These are phyloP conservation scores for Flaveria ramosissima DNA, from an alignment of 129 eudicot species.

Conservation along the genomic window DNA sequence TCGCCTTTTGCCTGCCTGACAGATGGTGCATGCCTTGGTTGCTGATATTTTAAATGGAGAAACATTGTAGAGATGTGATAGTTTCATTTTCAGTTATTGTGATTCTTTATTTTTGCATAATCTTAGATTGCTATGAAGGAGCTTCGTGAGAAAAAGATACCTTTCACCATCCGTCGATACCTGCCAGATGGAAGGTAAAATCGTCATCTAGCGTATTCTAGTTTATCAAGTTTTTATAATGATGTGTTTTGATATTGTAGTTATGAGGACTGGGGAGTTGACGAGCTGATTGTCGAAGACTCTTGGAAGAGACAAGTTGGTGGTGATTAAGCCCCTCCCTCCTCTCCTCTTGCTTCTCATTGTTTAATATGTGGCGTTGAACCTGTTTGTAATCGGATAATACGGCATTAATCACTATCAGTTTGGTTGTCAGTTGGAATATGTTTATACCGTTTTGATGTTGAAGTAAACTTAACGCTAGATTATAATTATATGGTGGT, in stretches of 20 bases:
- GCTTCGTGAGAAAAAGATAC: conserved; percentile 77
- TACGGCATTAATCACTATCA: neutral
- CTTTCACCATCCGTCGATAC: conserved; percentile 85
- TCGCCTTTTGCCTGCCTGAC: neutral
- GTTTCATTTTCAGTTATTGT: neutral
- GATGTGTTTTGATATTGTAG: conserved; percentile 46
- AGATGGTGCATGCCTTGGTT: too few species aligned
- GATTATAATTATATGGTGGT: neutral
- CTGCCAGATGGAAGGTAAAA: conserved; percentile 93
- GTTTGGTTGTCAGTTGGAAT: neutral
- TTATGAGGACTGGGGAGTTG: conserved; percentile 98
- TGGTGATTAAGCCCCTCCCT: conserved; percentile 41
- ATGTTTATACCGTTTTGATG: conserved; percentile 7
- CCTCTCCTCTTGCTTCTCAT: neutral
- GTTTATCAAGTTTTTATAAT: too few species aligned
- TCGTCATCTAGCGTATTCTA: neutral
- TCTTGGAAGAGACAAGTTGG: conserved; percentile 99
- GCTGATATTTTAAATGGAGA: neutral
- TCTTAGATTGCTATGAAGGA: conserved; percentile 96
- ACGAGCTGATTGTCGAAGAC: conserved; percentile 94
- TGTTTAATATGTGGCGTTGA: neutral
- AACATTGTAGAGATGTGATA: neutral
- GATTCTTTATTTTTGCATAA: neutral
- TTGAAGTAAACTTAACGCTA: conserved; percentile 2
- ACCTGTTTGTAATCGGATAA: neutral